These are phyloP conservation scores for Nicotiana undulata DNA, from an alignment of 257 asterid genomes.

Conservation along the genomic window DNA sequence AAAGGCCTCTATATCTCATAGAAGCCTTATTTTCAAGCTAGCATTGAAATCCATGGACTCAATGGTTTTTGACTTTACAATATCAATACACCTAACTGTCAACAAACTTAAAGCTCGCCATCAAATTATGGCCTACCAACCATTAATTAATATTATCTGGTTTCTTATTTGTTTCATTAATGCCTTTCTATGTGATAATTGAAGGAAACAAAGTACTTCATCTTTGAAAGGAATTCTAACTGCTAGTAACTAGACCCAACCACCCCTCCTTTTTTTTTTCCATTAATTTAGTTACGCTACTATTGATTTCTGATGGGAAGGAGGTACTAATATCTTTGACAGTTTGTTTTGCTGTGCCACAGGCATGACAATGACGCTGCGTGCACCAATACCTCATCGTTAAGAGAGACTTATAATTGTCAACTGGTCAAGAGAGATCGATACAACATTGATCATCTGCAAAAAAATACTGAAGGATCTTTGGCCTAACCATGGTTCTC, in stretches of 20 bases:
- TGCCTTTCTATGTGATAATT: background rate
- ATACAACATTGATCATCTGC: constrained; percentile 20
- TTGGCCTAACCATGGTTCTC: constrained; percentile 94
- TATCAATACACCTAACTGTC: background rate
- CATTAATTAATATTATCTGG: background rate
- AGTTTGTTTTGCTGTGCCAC: constrained; percentile 97
- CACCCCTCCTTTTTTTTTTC: background rate
- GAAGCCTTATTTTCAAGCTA: background rate
- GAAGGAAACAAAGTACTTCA: background rate
- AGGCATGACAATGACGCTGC: constrained; percentile 72
- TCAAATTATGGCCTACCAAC: background rate
- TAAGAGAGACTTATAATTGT: constrained; percentile 27
- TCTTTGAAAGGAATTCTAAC: background rate
- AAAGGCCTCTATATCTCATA: background rate
- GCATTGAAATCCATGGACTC: background rate
- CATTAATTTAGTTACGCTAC: background rate
- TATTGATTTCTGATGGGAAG: background rate
- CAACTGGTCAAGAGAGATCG: constrained; percentile 26
- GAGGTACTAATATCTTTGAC: constrained; percentile 66
- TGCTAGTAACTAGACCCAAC: background rate
- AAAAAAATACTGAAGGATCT: constrained; percentile 34
- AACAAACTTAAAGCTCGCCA: background rate
- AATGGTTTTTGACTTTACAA: background rate
- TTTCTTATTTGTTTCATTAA: background rate
- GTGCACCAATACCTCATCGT: constrained; percentile 61